These are phyloP conservation scores for Auricularia cornea DNA, from an alignment of 768 basidiomycete genomes.

Conservation along the genomic window DNA sequence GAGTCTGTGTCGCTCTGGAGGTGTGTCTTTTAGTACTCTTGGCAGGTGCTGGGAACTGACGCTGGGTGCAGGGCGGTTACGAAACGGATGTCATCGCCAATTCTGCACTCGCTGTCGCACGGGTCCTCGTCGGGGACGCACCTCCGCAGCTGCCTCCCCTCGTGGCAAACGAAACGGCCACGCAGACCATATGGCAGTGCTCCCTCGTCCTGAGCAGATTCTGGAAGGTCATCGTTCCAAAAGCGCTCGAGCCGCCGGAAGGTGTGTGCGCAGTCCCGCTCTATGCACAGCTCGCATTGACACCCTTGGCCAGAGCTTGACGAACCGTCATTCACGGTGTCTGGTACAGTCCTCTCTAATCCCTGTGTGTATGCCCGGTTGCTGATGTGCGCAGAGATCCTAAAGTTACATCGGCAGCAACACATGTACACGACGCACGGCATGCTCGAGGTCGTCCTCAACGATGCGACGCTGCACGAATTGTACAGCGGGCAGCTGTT, in stretches of 20 bases:
- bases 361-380: not conserved
- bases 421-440: slow-evolving; percentile 67
- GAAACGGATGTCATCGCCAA: slow-evolving; percentile 81
- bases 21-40: slow-evolving; percentile 32
- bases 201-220: slow-evolving; percentile 80
- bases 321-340: slow-evolving; percentile 55
- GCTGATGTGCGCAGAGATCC: slow-evolving; percentile 46
- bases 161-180: slow-evolving; percentile 69
- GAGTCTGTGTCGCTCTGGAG: slow-evolving; percentile 88
- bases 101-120: slow-evolving; percentile 81
- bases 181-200: slow-evolving; percentile 85
- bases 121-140: slow-evolving; percentile 81
- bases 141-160: slow-evolving; percentile 68
- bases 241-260: slow-evolving; percentile 73
- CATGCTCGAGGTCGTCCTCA: slow-evolving; percentile 76
- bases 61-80: slow-evolving; percentile 73
- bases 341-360: slow-evolving; percentile 36
- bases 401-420: slow-evolving; percentile 84
- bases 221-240: slow-evolving; percentile 83
- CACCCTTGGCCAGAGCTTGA: slow-evolving; percentile 42
- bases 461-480: slow-evolving; percentile 54
- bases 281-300: not conserved
- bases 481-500: slow-evolving; percentile 77
- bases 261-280: slow-evolving; percentile 34
- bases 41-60: not conserved